Base-by-base conservation (phyloP, 1,139 yeast genomes). In the Sugiyamaella grinbergsii region DNA sequence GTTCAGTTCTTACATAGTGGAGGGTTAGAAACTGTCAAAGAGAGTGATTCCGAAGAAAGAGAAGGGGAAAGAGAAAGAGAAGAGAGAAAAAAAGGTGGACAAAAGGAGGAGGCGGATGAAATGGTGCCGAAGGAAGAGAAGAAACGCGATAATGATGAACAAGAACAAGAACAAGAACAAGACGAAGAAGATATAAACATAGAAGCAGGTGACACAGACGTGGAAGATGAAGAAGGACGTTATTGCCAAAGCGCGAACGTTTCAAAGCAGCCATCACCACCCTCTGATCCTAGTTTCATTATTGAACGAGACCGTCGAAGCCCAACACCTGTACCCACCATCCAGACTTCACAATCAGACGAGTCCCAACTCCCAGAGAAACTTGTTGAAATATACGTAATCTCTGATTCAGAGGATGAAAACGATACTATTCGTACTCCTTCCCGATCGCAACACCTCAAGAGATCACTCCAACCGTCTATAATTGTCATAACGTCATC, bases 171-270 rank as follows among this genome's bases (percentile, higher is more conserved):
- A n/a, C n/a, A n/a, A n/a, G n/a, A n/a, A 29, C 20, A 19, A 11
- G 13, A 42, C 10, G 29, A 42, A 20, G 31, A 33, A 18, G 11
- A 13, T 3, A 8, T 8, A 4, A 18, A 22, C 6, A 19, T 20
- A 31, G 38, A 39, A 24, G 33, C 33, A 24, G 42, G 46, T 33
- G 46, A 42, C 16, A 42, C 46, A 4, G 46, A 42, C 16, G 23
- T 33, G 5, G 46, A 42, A 20, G 46, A 42, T 16, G 28, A 15
- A 13, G 16, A 7, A n/a, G n/a, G n/a, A n/a, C n/a, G n/a, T n/a
- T n/a, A n/a, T n/a, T n/a, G n/a, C n/a, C n/a, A n/a, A n/a, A n/a
- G n/a, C n/a, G n/a, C n/a, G n/a, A n/a, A n/a, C n/a, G n/a, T n/a
- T n/a, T n/a, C n/a, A n/a, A n/a, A n/a, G n/a, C n/a, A n/a, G n/a